A percentile compares a stretch with the other conserved stretches of the same genome.
Conservation (phyloP, 2,329 filamentous ascomycete genomes). For the Pyrenophora tritici-repentis region DNA sequence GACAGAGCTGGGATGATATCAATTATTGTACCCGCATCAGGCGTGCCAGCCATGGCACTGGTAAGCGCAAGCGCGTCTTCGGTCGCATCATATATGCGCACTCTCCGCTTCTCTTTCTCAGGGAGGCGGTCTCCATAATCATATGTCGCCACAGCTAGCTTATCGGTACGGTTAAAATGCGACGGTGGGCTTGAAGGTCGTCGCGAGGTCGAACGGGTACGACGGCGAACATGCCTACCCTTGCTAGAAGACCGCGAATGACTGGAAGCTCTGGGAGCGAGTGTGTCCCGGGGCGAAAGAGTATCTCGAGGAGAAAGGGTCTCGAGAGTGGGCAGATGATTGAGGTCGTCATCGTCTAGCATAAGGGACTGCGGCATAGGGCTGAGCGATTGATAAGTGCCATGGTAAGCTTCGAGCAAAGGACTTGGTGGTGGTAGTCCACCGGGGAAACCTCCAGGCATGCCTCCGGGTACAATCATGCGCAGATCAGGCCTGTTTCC, state of each 20-base stretch:
- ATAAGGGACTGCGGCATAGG: constrained; percentile 85
- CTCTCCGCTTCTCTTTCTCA: constrained; percentile 59
- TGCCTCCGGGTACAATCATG: constrained; percentile 41
- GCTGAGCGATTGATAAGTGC: constrained; percentile 91
- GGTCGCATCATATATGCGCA: constrained; percentile 80
- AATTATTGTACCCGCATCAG: constrained; percentile 71
- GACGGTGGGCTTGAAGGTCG: constrained; percentile 39
- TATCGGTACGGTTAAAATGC: constrained; percentile 36
- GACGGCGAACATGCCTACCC: constrained; percentile 31
- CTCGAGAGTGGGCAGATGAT: constrained; percentile 47
- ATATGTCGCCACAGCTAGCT: constrained; percentile 40
- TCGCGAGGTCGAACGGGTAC: constrained; percentile 38
- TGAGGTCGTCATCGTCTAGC: constrained; percentile 60
- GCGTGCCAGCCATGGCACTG: constrained; percentile 69
- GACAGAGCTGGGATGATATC: constrained; percentile 83
- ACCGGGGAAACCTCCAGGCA: constrained; percentile 17
- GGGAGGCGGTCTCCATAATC: constrained; percentile 10
- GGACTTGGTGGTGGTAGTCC: constrained; percentile 73
- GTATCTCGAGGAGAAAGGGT: constrained; percentile 35
- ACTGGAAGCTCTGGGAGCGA: too few species aligned
- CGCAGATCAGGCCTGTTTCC: constrained; percentile 51
- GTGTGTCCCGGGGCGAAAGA: too few species aligned
- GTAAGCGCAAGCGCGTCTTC: constrained; percentile 78
- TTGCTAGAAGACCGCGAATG: too few species aligned
- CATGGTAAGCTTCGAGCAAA: constrained; percentile 87